Conservation (phyloP, 2,329 filamentous ascomycete genomes). For the Canariomyces notabilis region DNA sequence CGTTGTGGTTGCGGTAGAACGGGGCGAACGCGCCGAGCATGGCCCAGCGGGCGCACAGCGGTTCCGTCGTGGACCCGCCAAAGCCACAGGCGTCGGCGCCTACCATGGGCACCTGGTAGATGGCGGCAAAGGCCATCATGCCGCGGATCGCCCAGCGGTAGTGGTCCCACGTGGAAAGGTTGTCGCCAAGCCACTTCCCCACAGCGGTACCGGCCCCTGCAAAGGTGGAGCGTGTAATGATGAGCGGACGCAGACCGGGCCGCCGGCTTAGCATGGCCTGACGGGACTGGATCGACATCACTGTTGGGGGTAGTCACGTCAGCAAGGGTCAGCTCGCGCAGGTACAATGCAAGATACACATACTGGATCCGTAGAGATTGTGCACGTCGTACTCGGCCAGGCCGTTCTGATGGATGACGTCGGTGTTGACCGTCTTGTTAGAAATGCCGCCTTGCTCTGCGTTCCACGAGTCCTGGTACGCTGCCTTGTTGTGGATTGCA, state of each 20-base stretch:
- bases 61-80: constrained; percentile 58
- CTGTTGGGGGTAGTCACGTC: background rate
- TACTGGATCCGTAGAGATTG: constrained; percentile 68
- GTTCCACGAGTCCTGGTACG: constrained; percentile 37
- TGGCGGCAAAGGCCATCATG: constrained; percentile 56
- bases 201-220: constrained; percentile 64
- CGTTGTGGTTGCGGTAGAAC: constrained; percentile 72
- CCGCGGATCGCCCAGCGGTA: constrained; percentile 55
- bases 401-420: constrained; percentile 64
- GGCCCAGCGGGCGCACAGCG: constrained; percentile 72
- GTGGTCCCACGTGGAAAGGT: constrained; percentile 51
- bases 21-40: constrained; percentile 67
- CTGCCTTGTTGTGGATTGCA: constrained; percentile 58
- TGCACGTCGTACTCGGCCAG: constrained; percentile 69
- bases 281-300: constrained; percentile 66
- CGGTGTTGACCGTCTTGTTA: constrained; percentile 60
- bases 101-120: constrained; percentile 65
- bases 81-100: constrained; percentile 77
- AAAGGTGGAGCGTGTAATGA: constrained; percentile 74
- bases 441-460: constrained; percentile 43
- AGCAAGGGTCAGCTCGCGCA: background rate
- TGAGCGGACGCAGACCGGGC: constrained; percentile 58
- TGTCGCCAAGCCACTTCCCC: constrained; percentile 57
- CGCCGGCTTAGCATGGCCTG: constrained; percentile 62
- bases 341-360: constrained; percentile 41